Conservation (phyloP, 352 stramenopile species). For the Phytopythium kandeliae region DNA sequence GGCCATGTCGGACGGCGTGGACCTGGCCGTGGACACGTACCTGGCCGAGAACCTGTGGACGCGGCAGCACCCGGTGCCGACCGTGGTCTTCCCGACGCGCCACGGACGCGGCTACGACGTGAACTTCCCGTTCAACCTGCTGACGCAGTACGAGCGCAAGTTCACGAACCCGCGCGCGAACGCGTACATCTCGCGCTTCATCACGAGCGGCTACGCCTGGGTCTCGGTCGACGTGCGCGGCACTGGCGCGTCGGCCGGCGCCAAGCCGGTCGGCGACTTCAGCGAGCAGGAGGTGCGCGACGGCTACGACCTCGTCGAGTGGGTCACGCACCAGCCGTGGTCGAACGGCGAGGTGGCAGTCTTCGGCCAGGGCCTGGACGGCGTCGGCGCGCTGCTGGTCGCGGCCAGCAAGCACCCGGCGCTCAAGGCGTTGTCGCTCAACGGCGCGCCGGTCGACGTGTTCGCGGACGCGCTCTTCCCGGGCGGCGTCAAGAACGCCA, state of each 20-base stretch:
- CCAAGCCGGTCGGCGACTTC: slow-evolving; percentile 62
- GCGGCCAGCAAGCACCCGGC: slow-evolving; percentile 56
- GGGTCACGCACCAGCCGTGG: slow-evolving; percentile 74
- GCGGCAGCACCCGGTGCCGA: slow-evolving; percentile 52
- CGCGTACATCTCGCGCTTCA: slow-evolving; percentile 65
- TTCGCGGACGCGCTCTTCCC: slow-evolving; percentile 72
- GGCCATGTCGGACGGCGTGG: slow-evolving; percentile 54
- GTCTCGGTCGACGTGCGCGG: slow-evolving; percentile 72
- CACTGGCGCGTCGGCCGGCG: slow-evolving; percentile 62
- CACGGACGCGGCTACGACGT: slow-evolving; percentile 76
- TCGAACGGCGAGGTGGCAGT: slow-evolving; percentile 71
- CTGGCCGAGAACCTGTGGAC: slow-evolving; percentile 58
- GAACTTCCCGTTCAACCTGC: slow-evolving; percentile 75
- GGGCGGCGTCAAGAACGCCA: slow-evolving; percentile 70
- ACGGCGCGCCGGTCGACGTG: slow-evolving; percentile 60
- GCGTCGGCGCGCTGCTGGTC: slow-evolving; percentile 54
- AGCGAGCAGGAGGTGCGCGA: slow-evolving; percentile 63
- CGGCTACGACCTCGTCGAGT: slow-evolving; percentile 73
- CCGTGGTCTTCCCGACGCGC: slow-evolving; percentile 66
- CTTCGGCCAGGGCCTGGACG: slow-evolving; percentile 70
- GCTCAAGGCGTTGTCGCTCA: slow-evolving; percentile 70
- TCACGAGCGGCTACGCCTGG: slow-evolving; percentile 72
- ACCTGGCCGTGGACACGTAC: slow-evolving; percentile 74
- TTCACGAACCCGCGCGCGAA: slow-evolving; percentile 80
- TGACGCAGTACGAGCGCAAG: slow-evolving; percentile 55